phyloP scores from a whole-genome alignment of 768 basidiomycete species.

The Tephrocybe sp. region DNA sequence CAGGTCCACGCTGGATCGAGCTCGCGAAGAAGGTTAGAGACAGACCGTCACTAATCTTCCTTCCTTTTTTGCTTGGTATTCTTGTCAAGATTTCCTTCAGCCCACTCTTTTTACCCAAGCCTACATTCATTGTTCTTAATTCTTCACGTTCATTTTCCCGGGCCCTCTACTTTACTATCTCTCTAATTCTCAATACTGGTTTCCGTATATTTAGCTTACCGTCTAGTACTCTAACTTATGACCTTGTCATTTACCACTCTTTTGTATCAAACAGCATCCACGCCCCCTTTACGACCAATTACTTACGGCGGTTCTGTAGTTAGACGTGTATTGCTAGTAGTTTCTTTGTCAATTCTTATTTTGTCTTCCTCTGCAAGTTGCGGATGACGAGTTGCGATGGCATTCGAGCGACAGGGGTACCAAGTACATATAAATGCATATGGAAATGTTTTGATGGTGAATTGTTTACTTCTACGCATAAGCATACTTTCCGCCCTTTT shows the following conservation, averaged over 20 bases:
- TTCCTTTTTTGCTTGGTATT: neutral
- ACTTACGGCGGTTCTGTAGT: conserved; percentile 9
- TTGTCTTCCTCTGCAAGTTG: neutral
- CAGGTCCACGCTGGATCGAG: conserved; percentile 38
- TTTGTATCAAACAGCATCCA: conserved; percentile 17
- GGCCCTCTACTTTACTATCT: neutral
- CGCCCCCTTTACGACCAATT: conserved; percentile 5
- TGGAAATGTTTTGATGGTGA: neutral
- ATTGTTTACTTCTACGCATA: conserved; percentile 23
- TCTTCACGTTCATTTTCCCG: conserved; percentile 9
- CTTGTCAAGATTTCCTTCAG: neutral
- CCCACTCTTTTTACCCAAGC: neutral
- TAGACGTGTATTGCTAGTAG: conserved; percentile 15
- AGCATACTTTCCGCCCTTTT: conserved; percentile 31
- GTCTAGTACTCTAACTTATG: neutral
- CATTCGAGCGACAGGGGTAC: too few species aligned
- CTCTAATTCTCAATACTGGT: neutral
- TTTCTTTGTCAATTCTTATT: neutral
- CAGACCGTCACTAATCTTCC: conserved; percentile 23
- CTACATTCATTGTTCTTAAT: conserved; percentile 21
- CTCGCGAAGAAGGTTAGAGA: conserved; percentile 34
- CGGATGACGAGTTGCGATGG: neutral
- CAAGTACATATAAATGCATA: too few species aligned
- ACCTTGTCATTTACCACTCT: neutral
- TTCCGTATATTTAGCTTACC: conserved; percentile 6